Base-by-base conservation (phyloP, 495 filamentous ascomycete species). In the Hyphodiscus hymeniophilus region DNA sequence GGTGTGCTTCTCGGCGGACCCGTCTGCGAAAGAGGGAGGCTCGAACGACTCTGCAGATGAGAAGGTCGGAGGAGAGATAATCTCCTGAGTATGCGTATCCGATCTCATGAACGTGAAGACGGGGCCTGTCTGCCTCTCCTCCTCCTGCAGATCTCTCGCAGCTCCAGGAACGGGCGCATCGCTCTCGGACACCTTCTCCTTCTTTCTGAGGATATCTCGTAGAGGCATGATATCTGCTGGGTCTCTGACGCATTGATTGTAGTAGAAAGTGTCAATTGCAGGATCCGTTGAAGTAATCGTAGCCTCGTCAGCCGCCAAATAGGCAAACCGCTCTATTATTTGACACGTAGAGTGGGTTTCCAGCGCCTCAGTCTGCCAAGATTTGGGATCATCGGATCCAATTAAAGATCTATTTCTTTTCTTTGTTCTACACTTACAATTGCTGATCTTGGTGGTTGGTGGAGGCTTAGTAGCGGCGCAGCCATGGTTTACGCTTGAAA, bases 21-120 rank as follows among this genome's bases (percentile, higher is more conserved):
- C 52, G 44, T 62, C 58, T 34, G 52, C 43, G 35, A 17, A 38
- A 11, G 38, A 22, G 2, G 38, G 15, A 13, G 15, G 35, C 11
- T 43, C n/a, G 12, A 24, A 46, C 1, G 30, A 42, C 7, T 58
- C 42, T n/a, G 17, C 23, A 13, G 45, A 50, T 11, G 48, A 43
- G 47, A 56, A 56, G 4, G 41, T 65, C 11, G 88, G 82, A 15
- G 85, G 82, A 26, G 68, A 66, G 60, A 94, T 83, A 45, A 84
- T 66, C 63, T 95, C 88, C 61, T 88, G 76, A 2, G 80, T 80
- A 45, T 81, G 70, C 11, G 91, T 94, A 60, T 91, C 88, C 49
- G 83, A 82, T 35, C 90, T 80, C 52, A 94, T 73, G 71, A 97
- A 85, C 48, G 73, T 89, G 68, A 96, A 85, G 59, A 84, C 79